A percentile compares a stretch with the other conserved stretches of the same genome.
phyloP scores from a whole-genome alignment of 768 basidiomycete species.

The Cystobasidium tubakii region DNA sequence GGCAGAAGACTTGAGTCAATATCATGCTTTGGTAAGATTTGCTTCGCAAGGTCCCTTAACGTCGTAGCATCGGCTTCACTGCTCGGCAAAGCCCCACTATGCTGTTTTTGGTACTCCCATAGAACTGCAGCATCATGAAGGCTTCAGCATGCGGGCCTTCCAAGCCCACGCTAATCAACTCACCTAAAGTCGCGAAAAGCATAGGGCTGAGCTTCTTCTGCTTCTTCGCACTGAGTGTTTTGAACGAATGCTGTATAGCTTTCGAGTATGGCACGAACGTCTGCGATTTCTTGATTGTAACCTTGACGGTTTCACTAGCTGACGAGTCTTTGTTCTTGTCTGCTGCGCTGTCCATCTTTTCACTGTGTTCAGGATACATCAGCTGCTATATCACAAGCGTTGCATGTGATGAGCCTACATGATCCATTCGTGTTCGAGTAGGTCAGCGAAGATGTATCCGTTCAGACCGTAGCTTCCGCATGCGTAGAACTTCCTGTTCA shows the following conservation, averaged over 20 bases:
- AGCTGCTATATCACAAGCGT: too few relatives aligned
- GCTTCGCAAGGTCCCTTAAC: constrained; percentile 19
- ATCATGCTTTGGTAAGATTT: constrained; percentile 31
- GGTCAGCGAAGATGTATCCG: constrained; percentile 91
- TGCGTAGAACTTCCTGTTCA: constrained; percentile 76
- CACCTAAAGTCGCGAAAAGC: constrained; percentile 68
- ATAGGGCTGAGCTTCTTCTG: constrained; percentile 56
- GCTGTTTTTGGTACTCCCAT: constrained; percentile 44
- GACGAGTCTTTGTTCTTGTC: constrained; percentile 13
- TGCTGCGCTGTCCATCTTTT: constrained; percentile 32
- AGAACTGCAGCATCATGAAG: constrained; percentile 52
- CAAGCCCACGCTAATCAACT: constrained; percentile 25
- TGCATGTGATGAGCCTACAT: too few relatives aligned
- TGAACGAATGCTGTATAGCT: constrained; percentile 67
- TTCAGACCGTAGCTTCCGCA: constrained; percentile 83
- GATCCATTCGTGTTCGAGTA: constrained; percentile 78
- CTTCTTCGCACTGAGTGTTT: constrained; percentile 63
- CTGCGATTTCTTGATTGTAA: constrained; percentile 37
- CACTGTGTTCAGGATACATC: not conserved
- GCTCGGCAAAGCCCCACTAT: constrained; percentile 22
- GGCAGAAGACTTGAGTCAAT: constrained; percentile 51
- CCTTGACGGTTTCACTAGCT: constrained; percentile 36
- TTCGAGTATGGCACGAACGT: constrained; percentile 57
- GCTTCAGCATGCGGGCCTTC: too few relatives aligned
- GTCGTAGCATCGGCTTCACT: constrained; percentile 41